phyloP scores from a whole-genome alignment of 1,139 yeast genomes.

The Candida sp. region DNA sequence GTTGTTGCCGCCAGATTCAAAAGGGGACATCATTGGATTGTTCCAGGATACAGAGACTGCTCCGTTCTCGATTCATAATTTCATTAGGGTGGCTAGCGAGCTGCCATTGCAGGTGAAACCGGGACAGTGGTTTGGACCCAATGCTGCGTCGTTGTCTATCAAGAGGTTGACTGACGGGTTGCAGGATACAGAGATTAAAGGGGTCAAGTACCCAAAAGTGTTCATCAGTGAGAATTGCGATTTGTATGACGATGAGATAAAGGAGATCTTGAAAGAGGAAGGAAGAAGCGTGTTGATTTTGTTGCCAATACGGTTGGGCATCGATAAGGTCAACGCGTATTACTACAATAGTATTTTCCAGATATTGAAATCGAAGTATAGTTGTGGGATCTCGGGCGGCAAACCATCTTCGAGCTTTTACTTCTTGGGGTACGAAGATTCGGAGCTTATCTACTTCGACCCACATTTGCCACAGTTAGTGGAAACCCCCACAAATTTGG shows the following conservation, averaged over 20 bases:
- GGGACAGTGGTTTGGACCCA: constrained; percentile 99
- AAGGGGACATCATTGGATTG: constrained; percentile 38
- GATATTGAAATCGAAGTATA: constrained; percentile 57
- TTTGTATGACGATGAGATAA: constrained; percentile 64
- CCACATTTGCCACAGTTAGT: constrained; percentile 80
- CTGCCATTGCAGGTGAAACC: constrained; percentile 73
- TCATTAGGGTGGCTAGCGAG: constrained; percentile 73
- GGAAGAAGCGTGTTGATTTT: constrained; percentile 53
- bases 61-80: constrained; percentile 84
- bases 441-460: constrained; percentile 74
- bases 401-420: constrained; percentile 93
- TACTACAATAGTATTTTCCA: constrained; percentile 75
- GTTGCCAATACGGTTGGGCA: constrained; percentile 84
- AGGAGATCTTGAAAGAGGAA: constrained; percentile 18
- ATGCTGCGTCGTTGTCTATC: constrained; percentile 70
- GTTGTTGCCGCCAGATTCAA: not conserved
- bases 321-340: constrained; percentile 69
- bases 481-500: constrained; percentile 20
- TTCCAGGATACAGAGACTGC: constrained; percentile 70
- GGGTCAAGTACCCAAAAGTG: constrained; percentile 41
- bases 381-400: constrained; percentile 98
- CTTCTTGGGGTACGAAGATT: constrained; percentile 79
- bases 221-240: constrained; percentile 78
- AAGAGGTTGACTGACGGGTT: constrained; percentile 44
- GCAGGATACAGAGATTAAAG: constrained; percentile 5